phyloP scores from a whole-genome alignment of 208 protist genomes.

The Trypanosoma congolense region DNA sequence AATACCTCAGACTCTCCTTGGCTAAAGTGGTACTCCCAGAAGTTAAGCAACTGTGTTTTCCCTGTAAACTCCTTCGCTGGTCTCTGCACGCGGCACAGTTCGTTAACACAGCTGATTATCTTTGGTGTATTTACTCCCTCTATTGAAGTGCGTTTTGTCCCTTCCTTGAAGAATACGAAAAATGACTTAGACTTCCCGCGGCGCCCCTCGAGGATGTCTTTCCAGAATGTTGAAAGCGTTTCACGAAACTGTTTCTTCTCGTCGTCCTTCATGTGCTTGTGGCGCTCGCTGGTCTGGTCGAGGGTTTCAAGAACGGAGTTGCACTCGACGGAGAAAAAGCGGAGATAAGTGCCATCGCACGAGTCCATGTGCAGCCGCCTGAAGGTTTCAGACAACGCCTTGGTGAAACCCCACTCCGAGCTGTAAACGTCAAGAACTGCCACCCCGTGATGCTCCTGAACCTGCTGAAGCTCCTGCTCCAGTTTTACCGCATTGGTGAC shows the following conservation, averaged over 20 bases:
- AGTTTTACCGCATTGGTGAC: constrained; percentile 60
- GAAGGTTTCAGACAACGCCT: constrained; percentile 84
- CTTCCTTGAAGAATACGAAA: constrained; percentile 88
- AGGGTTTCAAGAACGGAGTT: constrained; percentile 75
- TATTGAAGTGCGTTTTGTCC: constrained; percentile 49
- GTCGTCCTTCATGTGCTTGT: constrained; percentile 17
- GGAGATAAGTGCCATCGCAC: constrained; percentile 67
- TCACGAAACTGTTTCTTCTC: constrained; percentile 51
- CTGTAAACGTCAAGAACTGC: constrained; percentile 85
- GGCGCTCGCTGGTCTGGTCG: constrained; percentile 33
- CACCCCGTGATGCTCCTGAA: constrained; percentile 79
- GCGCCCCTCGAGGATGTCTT: constrained; percentile 45
- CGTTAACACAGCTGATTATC: constrained; percentile 69
- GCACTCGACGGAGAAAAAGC: constrained; percentile 84
- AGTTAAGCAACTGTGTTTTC: constrained; percentile 53
- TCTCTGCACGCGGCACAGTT: constrained; percentile 69
- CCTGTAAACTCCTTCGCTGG: constrained; percentile 71
- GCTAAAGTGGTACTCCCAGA: constrained; percentile 74
- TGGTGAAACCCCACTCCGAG: constrained; percentile 81
- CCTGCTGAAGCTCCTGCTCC: constrained; percentile 72
- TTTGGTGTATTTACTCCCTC: constrained; percentile 86
- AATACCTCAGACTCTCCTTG: constrained; percentile 60
- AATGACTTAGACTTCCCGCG: constrained; percentile 79
- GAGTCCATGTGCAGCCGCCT: constrained; percentile 75
- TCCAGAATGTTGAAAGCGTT: constrained; percentile 62